Evolutionary conservation across 805 yeast species (phyloP).

Genomic region (Pichia phayaonensis): DNA sequence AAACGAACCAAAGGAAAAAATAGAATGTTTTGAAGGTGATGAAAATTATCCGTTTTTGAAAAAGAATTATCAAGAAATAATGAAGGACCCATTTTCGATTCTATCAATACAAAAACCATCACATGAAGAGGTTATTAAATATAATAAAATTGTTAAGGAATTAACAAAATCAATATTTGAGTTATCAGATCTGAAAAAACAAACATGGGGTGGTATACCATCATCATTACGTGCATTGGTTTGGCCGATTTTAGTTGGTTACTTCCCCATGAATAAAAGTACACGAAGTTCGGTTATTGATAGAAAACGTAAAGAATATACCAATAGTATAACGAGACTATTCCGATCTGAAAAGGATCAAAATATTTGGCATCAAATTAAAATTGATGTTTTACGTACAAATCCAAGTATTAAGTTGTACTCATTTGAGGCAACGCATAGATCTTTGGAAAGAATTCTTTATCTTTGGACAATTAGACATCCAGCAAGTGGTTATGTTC

Average conservation of each 20-base stretch:
- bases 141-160: constrained; percentile 58
- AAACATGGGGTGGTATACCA: constrained; percentile 95
- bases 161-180: constrained; percentile 52
- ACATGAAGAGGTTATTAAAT: constrained; percentile 43
- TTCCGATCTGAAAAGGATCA: constrained; percentile 54
- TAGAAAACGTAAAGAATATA: constrained; percentile 80
- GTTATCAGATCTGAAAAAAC: constrained; percentile 58
- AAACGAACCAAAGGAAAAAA: background rate
- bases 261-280: constrained; percentile 76
- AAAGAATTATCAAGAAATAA: constrained; percentile 29
- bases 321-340: constrained; percentile 65
- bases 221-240: constrained; percentile 66
- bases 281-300: constrained; percentile 63
- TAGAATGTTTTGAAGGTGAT: constrained; percentile 33
- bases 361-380: constrained; percentile 90
- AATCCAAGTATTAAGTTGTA: constrained; percentile 79
- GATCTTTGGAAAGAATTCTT: constrained; percentile 69
- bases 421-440: constrained; percentile 60
- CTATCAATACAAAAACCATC: constrained; percentile 26
- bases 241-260: constrained; percentile 89
- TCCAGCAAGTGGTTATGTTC: constrained; percentile 97
- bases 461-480: constrained; percentile 95
- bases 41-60: constrained; percentile 20
- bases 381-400: constrained; percentile 90
- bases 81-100: constrained; percentile 36